Conservation (phyloP, 2,329 filamentous ascomycete genomes). For the Fusarium zealandicum region DNA sequence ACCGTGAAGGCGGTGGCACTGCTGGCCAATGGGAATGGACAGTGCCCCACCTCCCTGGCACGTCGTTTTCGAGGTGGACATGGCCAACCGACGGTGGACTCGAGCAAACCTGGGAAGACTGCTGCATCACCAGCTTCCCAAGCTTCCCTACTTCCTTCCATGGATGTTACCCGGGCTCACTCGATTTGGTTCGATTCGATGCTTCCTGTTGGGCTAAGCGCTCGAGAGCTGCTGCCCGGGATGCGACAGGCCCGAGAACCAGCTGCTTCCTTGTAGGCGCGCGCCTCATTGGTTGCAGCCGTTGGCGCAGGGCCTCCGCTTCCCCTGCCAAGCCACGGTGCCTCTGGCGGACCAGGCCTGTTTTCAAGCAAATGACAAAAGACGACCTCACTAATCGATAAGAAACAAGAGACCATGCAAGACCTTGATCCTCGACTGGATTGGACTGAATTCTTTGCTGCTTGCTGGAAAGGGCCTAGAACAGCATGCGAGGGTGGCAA, state of each 20-base stretch:
- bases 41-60: conserved; percentile 14
- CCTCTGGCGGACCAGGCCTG: conserved; percentile 10
- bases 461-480: conserved; percentile 28
- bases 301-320: conserved; percentile 3
- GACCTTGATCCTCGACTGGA: conserved; percentile 4
- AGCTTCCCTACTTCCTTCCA: no score
- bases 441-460: conserved; percentile 28
- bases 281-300: conserved; percentile 34
- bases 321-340: conserved; percentile 38
- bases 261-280: conserved; percentile 21
- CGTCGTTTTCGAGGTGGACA: conserved; percentile 15
- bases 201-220: neutral
- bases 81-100: conserved; percentile 1
- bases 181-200: conserved; percentile 21
- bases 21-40: conserved; percentile 12
- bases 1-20: conserved; percentile 23
- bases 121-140: no score
- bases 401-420: neutral
- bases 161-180: neutral
- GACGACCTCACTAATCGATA: conserved; percentile 27
- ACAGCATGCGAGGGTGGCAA: conserved; percentile 22
- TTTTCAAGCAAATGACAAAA: conserved; percentile 17
- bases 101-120: neutral
- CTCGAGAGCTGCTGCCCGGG: conserved; percentile 23
- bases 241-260: conserved; percentile 19